phyloP scores from a whole-genome alignment of 805 yeast species.

The Yamadazyma paraphyllophila region DNA sequence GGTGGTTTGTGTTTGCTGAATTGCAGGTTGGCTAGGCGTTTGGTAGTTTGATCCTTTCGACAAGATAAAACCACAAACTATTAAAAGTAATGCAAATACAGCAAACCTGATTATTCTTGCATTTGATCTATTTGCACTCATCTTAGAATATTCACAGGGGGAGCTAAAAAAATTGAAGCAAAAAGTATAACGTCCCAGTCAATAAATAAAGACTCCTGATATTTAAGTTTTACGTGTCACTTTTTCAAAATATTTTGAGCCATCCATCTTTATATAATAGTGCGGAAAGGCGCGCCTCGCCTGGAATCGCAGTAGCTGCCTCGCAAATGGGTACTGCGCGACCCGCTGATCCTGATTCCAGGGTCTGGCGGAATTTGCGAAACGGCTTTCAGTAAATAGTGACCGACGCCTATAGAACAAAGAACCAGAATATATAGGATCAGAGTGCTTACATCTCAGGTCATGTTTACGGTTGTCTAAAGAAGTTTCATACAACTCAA shows the following conservation, averaged over 20 bases:
- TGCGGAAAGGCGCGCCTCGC: neutral
- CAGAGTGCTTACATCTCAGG: no score
- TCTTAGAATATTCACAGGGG: neutral
- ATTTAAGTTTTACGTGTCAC: conserved; percentile 4
- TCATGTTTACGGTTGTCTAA: no score
- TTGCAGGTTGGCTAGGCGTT: conserved; percentile 5
- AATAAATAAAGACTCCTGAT: neutral
- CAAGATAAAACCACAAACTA: conserved; percentile 36
- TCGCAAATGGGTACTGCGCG: no score
- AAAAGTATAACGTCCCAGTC: neutral
- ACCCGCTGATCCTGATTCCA: neutral
- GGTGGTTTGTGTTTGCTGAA: neutral
- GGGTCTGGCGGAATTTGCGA: no score
- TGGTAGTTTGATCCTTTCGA: conserved; percentile 34
- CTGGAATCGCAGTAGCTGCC: neutral
- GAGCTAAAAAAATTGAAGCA: neutral
- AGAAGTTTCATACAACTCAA: no score
- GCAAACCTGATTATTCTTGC: conserved; percentile 39
- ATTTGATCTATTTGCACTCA: conserved; percentile 25
- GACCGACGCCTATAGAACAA: no score
- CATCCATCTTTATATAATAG: neutral
- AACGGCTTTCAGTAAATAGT: no score
- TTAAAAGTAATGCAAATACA: conserved; percentile 34
- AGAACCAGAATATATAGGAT: no score
- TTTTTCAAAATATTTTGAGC: neutral